phyloP scores from a whole-genome alignment of 176 grass and related monocot genomes.

The bread wheat (Triticum aestivum) region DNA sequence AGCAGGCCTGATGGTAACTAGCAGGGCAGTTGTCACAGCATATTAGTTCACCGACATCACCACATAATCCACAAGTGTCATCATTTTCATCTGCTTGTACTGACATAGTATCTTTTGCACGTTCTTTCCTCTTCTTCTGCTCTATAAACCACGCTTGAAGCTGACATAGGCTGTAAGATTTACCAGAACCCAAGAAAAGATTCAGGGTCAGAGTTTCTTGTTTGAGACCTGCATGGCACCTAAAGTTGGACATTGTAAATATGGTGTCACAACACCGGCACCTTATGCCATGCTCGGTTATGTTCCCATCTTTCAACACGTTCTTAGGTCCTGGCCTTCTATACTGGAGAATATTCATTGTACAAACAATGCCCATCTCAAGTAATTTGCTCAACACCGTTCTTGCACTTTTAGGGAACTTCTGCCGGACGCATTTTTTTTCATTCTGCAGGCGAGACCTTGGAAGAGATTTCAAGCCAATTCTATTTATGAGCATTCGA shows the following conservation, averaged over 20 bases:
- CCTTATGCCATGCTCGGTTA: slow-evolving; percentile 61
- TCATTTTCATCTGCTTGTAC: slow-evolving; percentile 66
- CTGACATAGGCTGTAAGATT: slow-evolving; percentile 70
- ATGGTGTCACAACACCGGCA: slow-evolving; percentile 64
- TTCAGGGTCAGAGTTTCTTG: slow-evolving; percentile 54
- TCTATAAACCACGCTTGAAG: slow-evolving; percentile 88
- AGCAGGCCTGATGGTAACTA: slow-evolving; percentile 77
- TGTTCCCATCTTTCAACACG: slow-evolving; percentile 66
- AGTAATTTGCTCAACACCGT: slow-evolving; percentile 67
- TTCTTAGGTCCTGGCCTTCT: slow-evolving; percentile 43
- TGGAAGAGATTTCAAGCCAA: slow-evolving; percentile 39
- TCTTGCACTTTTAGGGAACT: slow-evolving; percentile 49
- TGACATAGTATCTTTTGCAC: slow-evolving; percentile 38
- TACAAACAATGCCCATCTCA: slow-evolving; percentile 58
- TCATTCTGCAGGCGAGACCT: slow-evolving; percentile 34
- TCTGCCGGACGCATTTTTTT: slow-evolving; percentile 35
- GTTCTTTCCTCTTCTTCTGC: slow-evolving; percentile 61
- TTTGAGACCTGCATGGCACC: slow-evolving; percentile 53
- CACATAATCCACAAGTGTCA: slow-evolving; percentile 74
- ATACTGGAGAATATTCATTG: slow-evolving; percentile 58
- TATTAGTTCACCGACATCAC: slow-evolving; percentile 86
- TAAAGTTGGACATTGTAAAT: slow-evolving; percentile 74
- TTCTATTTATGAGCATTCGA: slow-evolving; percentile 33
- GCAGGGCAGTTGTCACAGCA: slow-evolving; percentile 93
- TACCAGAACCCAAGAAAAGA: slow-evolving; percentile 78